phyloP scores from a whole-genome alignment of 1,284 basidiomycete genomes.

The Mycena citricolor region DNA sequence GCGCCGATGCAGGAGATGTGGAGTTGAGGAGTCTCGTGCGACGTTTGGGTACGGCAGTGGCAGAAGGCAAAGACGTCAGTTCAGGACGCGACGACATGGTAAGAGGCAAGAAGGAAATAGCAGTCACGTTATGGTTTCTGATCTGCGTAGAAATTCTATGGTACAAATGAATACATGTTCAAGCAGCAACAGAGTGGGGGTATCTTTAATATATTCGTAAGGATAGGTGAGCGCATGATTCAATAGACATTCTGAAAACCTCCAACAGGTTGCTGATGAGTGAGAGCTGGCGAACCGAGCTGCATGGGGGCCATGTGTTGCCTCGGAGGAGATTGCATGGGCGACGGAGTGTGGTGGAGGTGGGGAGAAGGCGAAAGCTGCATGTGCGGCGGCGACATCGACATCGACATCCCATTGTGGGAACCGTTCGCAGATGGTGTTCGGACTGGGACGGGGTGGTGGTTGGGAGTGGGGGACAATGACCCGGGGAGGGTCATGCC shows the following conservation, averaged over 20 bases:
- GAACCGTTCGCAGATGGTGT: constrained; percentile 58
- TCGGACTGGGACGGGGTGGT: constrained; percentile 39
- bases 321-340: constrained; percentile 57
- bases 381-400: constrained; percentile 43
- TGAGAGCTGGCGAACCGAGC: constrained; percentile 62
- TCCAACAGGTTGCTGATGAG: constrained; percentile 53
- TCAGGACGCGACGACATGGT: constrained; percentile 17
- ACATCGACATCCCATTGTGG: constrained; percentile 40
- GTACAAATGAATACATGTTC: constrained; percentile 17
- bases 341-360: constrained; percentile 51
- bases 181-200: constrained; percentile 19
- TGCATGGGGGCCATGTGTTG: constrained; percentile 53
- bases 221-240: constrained; percentile 4
- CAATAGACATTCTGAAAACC: constrained; percentile 45
- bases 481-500: constrained; percentile 30
- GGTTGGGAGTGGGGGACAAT: constrained; percentile 38
- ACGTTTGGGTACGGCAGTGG: constrained; percentile 7
- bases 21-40: constrained; percentile 6
- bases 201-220: constrained; percentile 18
- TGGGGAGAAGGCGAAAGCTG: too few species aligned
- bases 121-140: neutral
- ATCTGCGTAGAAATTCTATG: too few species aligned
- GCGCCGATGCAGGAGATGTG: constrained; percentile 2
- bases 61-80: constrained; percentile 3
- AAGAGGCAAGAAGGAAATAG: neutral